Base-by-base conservation (phyloP, 1,284 basidiomycete species). In the Ceratobasidium sp. region DNA sequence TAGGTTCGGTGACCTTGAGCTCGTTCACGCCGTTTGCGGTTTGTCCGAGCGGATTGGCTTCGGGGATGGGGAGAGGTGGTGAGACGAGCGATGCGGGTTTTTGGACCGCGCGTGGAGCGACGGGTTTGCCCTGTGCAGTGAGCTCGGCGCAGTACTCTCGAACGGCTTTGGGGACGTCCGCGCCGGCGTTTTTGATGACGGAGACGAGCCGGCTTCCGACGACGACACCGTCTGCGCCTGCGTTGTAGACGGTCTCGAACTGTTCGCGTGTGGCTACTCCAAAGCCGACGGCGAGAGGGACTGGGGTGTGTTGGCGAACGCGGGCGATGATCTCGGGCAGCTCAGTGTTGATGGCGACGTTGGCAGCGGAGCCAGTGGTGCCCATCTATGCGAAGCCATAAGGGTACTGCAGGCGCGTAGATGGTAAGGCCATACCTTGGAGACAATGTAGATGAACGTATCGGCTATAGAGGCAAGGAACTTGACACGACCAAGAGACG, bases 371-470 rank as follows among this genome's bases (percentile, higher is more conserved):
- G 56, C 97, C 98, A 0, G 97, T 99, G 0, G 95, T 97, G 40
- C 97, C 97, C 96, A 99, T 99, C 95, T 98, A 81, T 15, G 65
- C 23, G 26, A 26, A 44, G 38, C 23, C 3, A 17, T n/a, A 33
- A 73, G 62, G 42, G 46, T 6, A 28, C 15, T 17, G 15, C 46
- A 48, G 20, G n/a, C 23, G 15, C 50, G 17, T 3, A n/a, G 7
- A 42, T 50, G 46, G 26, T 15, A 44, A 20, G n/a, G 50, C 79
- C 85, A 66, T 81, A 94, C 94, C 88, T 95, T 96, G 50, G 95
- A 96, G 12, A 98, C 96, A 74, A 99, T 92, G 84, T 99, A 99
- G 82, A 99, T 96, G 88, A 99, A 99, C 3, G 94, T 93, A 85
- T 99, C 97, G 28, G 98, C 97, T 80, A 99, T 97, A 9, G 92